phyloP scores from a whole-genome alignment of 305 asterid genomes.

The Solanum chacoense region DNA sequence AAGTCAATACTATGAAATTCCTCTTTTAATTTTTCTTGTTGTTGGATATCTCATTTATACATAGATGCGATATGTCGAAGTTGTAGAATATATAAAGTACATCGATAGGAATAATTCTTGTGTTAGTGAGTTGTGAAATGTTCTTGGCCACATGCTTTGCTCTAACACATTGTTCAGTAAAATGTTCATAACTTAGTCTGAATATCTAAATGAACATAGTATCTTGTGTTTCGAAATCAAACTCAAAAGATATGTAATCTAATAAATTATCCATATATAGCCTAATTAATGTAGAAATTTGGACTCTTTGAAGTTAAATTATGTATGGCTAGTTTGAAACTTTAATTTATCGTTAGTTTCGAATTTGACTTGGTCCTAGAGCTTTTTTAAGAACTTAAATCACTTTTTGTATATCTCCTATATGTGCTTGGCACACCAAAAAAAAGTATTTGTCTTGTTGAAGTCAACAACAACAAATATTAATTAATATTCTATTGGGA shows the following conservation, averaged over 20 bases:
- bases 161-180: neutral
- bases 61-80: too few species aligned
- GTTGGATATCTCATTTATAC: too few species aligned
- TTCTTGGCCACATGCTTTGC: neutral
- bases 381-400: neutral
- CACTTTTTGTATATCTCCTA: too few species aligned
- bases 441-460: neutral
- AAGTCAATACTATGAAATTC: neutral
- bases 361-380: neutral
- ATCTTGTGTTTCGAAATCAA: neutral
- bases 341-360: neutral
- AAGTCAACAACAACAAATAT: neutral
- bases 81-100: too few species aligned
- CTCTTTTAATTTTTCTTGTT: too few species aligned
- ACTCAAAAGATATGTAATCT: neutral
- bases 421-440: too few species aligned
- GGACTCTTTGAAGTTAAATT: neutral
- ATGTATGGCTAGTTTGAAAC: neutral
- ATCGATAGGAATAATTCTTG: too few species aligned
- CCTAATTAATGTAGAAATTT: neutral
- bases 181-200: neutral
- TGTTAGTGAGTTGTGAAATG: neutral
- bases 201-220: neutral
- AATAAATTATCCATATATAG: neutral
- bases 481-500: neutral